Base-by-base conservation (phyloP, 148 eudicot genomes). In the Nepenthes mirabilis region DNA sequence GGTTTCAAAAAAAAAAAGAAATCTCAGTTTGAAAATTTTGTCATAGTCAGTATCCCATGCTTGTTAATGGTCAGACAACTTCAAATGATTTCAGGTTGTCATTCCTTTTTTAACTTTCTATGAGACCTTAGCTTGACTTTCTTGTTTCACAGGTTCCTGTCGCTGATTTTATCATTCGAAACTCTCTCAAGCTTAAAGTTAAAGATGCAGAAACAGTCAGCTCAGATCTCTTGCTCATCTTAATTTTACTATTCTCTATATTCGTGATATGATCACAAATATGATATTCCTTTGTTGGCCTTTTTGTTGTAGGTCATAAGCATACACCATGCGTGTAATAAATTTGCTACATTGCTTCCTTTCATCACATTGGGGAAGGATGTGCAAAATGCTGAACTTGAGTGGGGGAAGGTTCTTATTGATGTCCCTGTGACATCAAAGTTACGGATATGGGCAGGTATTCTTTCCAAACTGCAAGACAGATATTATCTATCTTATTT, bases 191-290 rank as follows among this genome's bases (percentile, higher is more conserved):
- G 77, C 80, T 88, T 36, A 93, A 88, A 77, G 63, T 83, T 9
- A 93, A 84, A 71, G 96, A 93, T 79, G 82, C 91, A 60, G 87
- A 93, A 65, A 81, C 76, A n/a, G 97, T 91, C 12, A 66, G 91
- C 77, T 58, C 34, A 6, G 7, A 37, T 45, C 43, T 47, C 55
- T 43, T 36, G 51, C 59, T 34, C 32, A 62, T 11, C 52, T 47
- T 10, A 56, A 9, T 8, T 36, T 43, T 51, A 12, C 34, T 59
- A 34, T 45, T 10, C 13, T 33, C n/a, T 0, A 11, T 45, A 6
- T 14, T 74, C 47, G 36, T 12, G 33, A 5, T 12, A 10, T 35
- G 55, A 50, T 48, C 55, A 49, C 14, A 6, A 33, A 32, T 55
- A 33, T 55, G 33, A 33, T 8, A 34, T 55, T 8, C 6, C 10